Evolutionary conservation across 2,329 filamentous ascomycete species (phyloP), one percentile per base, ranked within the genome.

Genomic region (Cercospora beticola): DNA sequence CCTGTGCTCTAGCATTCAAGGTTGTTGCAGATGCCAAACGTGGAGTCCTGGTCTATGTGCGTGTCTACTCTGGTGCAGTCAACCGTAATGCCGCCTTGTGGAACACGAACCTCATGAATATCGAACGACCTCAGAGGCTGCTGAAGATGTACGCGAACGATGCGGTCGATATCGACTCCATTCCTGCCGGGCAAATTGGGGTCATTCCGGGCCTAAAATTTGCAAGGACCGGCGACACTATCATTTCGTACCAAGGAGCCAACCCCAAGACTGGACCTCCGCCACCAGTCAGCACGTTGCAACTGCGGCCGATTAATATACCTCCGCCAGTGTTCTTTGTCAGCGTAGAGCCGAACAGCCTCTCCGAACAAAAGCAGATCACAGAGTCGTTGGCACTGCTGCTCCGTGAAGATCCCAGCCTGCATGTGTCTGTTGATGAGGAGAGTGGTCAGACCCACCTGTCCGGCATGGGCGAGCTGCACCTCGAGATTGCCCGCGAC

Each of bases 301-400:
- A 97, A 76, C 87, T 99, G 40, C 88, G 93, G 16, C 93, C 95
- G 0, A 95, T 97, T 30, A 87, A 92, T 68, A 92, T 97, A 0
- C 94, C 95, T 0, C 93, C 95, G 0, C 93, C 95, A 0, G 95
- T 99, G 0, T 97, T 97, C 76, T 99, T 98, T 79, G 90, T 96
- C n/a, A 92, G 94, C 69, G 89, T 98, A 30, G 94, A 98, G 72
- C 92, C 89, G 18, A 82, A 93, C 73, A 90, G 92, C 74, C 83
- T 92, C 33, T 86, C 90, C 33, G 93, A 94, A 72, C 91, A 93
- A 74, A 94, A 93, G 74, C 87, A 90, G 68, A 87, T 99, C 5
- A 88, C 92, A 66, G 88, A 90, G 5, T 90, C 91, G 0, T 83
- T 99, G 5, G 86, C 88, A 5, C 87, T 95, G 60, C 86, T 97